Evolutionary conservation across 2,329 filamentous ascomycete species (phyloP).

Genomic region (Knufia fluminis): DNA sequence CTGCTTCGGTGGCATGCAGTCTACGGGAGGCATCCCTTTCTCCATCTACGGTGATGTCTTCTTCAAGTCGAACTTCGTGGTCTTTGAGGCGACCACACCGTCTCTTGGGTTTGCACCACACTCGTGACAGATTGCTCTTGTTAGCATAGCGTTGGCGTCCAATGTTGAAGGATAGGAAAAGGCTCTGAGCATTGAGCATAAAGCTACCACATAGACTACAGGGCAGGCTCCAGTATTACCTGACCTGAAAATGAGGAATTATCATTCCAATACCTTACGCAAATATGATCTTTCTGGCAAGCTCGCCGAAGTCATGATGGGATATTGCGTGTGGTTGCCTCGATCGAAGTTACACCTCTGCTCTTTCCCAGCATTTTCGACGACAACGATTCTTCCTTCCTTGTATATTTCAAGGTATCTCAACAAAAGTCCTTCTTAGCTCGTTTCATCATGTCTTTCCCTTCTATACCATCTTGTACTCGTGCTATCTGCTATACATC

Average conservation of each 20-base stretch:
- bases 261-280: background rate
- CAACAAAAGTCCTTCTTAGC: background rate
- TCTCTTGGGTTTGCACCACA: constrained; percentile 45
- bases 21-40: constrained; percentile 46
- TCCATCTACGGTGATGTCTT: constrained; percentile 53
- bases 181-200: background rate
- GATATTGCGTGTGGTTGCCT: too few species aligned
- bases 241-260: background rate
- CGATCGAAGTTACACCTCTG: too few species aligned
- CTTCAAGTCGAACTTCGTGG: constrained; percentile 52
- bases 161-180: background rate
- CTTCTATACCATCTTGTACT: background rate
- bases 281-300: background rate
- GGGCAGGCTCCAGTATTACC: background rate
- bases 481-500: background rate
- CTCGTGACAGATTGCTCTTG: constrained; percentile 6
- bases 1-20: constrained; percentile 53
- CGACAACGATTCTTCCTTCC: constrained; percentile 3
- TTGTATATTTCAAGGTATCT: background rate
- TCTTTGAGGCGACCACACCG: constrained; percentile 46
- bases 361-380: background rate
- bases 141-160: constrained; percentile 11
- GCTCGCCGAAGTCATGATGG: too few species aligned
- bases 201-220: background rate
- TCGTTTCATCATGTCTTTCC: background rate